Percentiles rank a stretch among this genome's conserved stretches.
phyloP scores from a whole-genome alignment of 352 stramenopile genomes.

The Phytophthora quininea region DNA sequence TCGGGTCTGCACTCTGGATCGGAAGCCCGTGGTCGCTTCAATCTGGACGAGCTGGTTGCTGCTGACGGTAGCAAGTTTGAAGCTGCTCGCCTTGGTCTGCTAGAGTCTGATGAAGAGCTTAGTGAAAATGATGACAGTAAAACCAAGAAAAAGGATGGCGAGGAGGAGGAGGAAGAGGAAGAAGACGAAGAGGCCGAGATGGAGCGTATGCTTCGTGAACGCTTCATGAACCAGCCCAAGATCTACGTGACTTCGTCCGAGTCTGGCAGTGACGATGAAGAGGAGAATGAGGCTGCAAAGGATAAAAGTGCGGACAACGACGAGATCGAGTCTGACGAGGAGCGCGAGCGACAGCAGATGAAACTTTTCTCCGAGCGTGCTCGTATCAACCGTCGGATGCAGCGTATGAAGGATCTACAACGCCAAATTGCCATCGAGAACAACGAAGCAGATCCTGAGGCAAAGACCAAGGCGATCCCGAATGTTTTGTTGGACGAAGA shows the following conservation, averaged over 20 bases:
- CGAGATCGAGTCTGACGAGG: slow-evolving; percentile 76
- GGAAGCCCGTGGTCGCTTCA: slow-evolving; percentile 79
- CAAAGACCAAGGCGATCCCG: slow-evolving; percentile 37
- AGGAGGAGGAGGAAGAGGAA: slow-evolving; percentile 45
- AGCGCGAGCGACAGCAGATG: slow-evolving; percentile 85
- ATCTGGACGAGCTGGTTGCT: slow-evolving; percentile 81
- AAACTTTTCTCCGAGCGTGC: slow-evolving; percentile 85
- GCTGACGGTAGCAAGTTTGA: slow-evolving; percentile 80
- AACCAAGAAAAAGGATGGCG: slow-evolving; percentile 43
- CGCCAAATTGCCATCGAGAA: slow-evolving; percentile 59
- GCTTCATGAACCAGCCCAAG: slow-evolving; percentile 77
- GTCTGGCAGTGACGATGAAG: slow-evolving; percentile 68
- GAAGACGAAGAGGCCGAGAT: slow-evolving; percentile 85
- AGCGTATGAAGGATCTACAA: slow-evolving; percentile 85
- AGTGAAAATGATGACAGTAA: slow-evolving; percentile 56
- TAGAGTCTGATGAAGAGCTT: slow-evolving; percentile 84
- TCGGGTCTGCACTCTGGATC: slow-evolving; percentile 50
- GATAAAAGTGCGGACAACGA: slow-evolving; percentile 42
- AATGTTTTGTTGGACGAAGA: slow-evolving; percentile 80
- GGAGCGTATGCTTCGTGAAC: slow-evolving; percentile 77
- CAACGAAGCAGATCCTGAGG: slow-evolving; percentile 35
- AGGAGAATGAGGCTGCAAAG: slow-evolving; percentile 31
- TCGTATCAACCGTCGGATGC: slow-evolving; percentile 84
- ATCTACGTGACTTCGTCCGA: slow-evolving; percentile 91
- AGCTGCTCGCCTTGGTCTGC: slow-evolving; percentile 72